Conservation (phyloP, 371 early-diverging fungal species). For the Rhizomucor pusillus region DNA sequence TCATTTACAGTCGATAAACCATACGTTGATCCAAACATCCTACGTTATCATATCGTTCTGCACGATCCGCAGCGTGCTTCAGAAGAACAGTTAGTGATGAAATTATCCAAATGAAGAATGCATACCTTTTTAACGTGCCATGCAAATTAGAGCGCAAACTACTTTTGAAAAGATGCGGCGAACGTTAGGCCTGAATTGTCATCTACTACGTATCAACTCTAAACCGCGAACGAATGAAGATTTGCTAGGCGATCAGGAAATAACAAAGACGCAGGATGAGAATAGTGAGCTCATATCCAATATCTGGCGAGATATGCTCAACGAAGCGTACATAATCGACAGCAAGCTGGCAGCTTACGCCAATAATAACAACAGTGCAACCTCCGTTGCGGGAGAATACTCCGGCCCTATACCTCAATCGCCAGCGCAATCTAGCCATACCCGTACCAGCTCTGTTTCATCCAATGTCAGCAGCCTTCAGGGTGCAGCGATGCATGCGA, state of each 20-base stretch:
- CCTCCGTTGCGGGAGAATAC: neutral
- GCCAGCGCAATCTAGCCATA: conserved; percentile 6
- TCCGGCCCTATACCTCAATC: neutral
- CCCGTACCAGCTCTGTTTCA: conserved; percentile 19
- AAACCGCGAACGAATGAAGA: conserved; percentile 22
- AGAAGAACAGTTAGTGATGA: conserved; percentile 49
- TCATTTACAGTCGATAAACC: conserved; percentile 60
- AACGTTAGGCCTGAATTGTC: conserved; percentile 67
- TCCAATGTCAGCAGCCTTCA: conserved; percentile 11
- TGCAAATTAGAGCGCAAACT: conserved; percentile 44
- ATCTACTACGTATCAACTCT: conserved; percentile 59
- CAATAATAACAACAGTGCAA: neutral
- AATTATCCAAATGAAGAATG: neutral
- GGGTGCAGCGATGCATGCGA: neutral
- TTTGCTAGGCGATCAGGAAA: conserved; percentile 22
- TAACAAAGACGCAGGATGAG: conserved; percentile 15
- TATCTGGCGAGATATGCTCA: conserved; percentile 17
- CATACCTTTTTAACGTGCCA: neutral
- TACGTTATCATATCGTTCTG: conserved; percentile 72
- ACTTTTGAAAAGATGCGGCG: conserved; percentile 64
- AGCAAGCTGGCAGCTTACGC: conserved; percentile 27
- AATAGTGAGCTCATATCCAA: conserved; percentile 6
- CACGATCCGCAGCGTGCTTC: conserved; percentile 65
- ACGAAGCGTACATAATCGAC: conserved; percentile 22
- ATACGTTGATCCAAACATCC: conserved; percentile 63